Base-by-base conservation (phyloP, 352 stramenopile genomes). In the Phytopythium litorale region DNA sequence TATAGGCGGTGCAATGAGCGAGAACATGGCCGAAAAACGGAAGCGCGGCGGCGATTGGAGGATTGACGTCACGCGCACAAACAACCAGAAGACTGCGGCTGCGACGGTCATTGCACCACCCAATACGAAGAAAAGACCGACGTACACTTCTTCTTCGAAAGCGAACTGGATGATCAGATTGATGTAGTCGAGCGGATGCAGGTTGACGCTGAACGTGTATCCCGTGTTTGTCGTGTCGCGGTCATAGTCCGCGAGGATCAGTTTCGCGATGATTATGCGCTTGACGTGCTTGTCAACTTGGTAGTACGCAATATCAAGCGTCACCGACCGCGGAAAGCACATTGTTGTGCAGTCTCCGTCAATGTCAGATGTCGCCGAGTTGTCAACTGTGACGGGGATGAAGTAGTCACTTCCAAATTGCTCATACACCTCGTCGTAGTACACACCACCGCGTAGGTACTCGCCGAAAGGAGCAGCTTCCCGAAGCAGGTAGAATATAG, bases 81-180 rank as follows among this genome's bases (percentile, higher is more conserved):
- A 73, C 8, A 91, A 46, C 92, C 93, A 98, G 62, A 97, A 98
- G 1, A 97, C 54, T 19, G 94, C 80, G 16, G 84, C 81, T 12
- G 89, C 77, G 4, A 77, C 64, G 0, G 97, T 80, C 60, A 97
- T 95, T 49, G 90, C 72, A 43, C 87, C 53, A 16, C 97, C 97
- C 25, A 99, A 85, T 11, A 96, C 82, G 54, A 92, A 78, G 65
- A 99, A 99, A 12, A 99, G 75, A 1, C 95, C 70, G 30, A 98
- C 78, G 55, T 98, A 99, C 11, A 99, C 90, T 52, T 90, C 76
- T 21, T 79, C 78, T 60, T 96, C 87, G 62, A 98, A 99, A 0
- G 95, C 95, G 72, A 99, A 99, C 66, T 98, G 90, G 30, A 98
- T 96, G 40, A 99, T 85, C 4, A 99, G 82, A 42, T 97, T 81